Conservation (phyloP, 148 eudicot genomes). For the Nepenthes gracilis region DNA sequence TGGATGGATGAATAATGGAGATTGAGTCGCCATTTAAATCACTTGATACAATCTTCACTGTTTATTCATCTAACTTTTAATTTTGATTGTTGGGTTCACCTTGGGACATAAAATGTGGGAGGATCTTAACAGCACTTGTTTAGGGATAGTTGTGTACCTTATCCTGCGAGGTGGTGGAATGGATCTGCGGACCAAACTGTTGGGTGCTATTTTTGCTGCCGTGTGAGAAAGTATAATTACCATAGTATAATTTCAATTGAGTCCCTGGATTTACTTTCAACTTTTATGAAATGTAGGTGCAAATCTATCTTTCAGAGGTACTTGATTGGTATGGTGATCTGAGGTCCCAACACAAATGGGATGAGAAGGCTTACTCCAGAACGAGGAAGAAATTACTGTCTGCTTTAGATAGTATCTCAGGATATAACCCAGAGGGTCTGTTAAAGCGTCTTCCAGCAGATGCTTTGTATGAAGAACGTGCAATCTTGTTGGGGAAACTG, state of each 20-base stretch:
- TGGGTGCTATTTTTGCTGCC: neutral
- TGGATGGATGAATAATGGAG: too few relatives aligned
- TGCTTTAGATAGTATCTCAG: conserved; percentile 75
- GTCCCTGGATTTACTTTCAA: neutral
- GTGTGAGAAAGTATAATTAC: neutral
- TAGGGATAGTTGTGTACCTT: neutral
- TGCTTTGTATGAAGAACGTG: conserved; percentile 91
- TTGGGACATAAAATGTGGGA: too few relatives aligned
- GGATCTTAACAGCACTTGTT: too few relatives aligned
- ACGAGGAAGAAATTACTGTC: conserved; percentile 88
- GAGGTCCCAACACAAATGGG: conserved; percentile 71
- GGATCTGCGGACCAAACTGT: neutral
- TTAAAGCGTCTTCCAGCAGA: conserved; percentile 78
- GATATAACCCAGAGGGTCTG: conserved; percentile 74
- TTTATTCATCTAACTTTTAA: too few relatives aligned
- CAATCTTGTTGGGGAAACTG: conserved; percentile 81
- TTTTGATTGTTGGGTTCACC: too few relatives aligned
- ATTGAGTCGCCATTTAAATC: too few relatives aligned
- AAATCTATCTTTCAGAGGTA: conserved; percentile 94
- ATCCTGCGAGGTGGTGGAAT: neutral
- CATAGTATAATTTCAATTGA: neutral
- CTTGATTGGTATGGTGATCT: conserved; percentile 85
- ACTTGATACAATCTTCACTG: too few relatives aligned
- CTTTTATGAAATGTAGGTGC: conserved; percentile 38
- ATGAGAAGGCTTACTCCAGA: conserved; percentile 63